A percentile compares a stretch with the other conserved stretches of the same genome.
These are phyloP conservation scores for Hyaloraphidium curvatum DNA, from an alignment of 192 early-diverging fungal genomes.

Conservation along the genomic window DNA sequence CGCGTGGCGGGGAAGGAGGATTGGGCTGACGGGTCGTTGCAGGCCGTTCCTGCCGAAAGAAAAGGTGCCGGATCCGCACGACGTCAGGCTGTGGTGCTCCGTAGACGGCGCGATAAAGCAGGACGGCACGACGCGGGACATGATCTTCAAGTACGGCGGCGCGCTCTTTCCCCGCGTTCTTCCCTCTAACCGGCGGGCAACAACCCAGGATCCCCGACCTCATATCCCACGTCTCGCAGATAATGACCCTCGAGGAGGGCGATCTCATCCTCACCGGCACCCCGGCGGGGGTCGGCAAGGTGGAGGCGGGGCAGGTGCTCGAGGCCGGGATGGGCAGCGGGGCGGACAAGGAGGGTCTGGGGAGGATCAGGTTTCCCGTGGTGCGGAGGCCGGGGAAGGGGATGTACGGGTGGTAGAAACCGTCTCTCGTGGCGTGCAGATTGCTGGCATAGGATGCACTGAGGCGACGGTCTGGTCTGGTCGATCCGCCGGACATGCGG, in stretches of 20 bases:
- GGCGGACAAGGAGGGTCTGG: neutral
- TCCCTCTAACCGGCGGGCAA: neutral
- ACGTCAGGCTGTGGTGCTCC: slow-evolving; percentile 24
- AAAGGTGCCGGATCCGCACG: slow-evolving; percentile 45
- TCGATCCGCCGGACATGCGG: no score
- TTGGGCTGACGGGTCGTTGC: neutral
- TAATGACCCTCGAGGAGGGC: slow-evolving; percentile 78
- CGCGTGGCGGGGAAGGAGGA: neutral
- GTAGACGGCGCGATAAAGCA: slow-evolving; percentile 57
- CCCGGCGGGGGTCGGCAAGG: slow-evolving; percentile 70
- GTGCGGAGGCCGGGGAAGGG: neutral
- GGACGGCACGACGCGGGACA: slow-evolving; percentile 69
- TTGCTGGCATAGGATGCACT: no score
- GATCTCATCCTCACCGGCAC: slow-evolving; percentile 76
- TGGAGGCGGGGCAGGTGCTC: slow-evolving; percentile 56
- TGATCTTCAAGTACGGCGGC: slow-evolving; percentile 65
- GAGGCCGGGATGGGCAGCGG: neutral
- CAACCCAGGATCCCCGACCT: slow-evolving; percentile 53
- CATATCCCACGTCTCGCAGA: slow-evolving; percentile 55
- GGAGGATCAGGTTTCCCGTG: neutral
- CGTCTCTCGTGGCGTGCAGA: no score
- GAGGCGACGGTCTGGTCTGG: no score
- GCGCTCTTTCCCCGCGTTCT: neutral
- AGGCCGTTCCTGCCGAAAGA: slow-evolving; percentile 47
- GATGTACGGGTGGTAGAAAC: neutral